Evolutionary conservation across 2,329 filamentous ascomycete genomes (phyloP).

Genomic region (Pseudophaeomoniella oleicola): DNA sequence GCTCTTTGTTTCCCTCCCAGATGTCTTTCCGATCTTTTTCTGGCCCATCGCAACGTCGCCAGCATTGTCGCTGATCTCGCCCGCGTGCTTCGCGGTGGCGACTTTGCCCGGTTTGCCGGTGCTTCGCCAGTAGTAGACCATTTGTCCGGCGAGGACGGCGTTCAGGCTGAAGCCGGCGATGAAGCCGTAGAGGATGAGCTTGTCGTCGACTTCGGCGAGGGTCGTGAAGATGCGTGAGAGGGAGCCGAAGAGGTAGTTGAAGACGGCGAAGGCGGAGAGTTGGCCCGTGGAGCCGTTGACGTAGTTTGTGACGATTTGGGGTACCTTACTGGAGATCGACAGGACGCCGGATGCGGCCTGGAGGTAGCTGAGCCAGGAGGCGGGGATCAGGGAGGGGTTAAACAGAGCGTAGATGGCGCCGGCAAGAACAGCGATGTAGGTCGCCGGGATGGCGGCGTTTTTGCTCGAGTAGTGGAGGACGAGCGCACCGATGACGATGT

Average conservation of each 20-base stretch:
- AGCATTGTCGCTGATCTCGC: slow-evolving; percentile 5
- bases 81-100: slow-evolving; percentile 11
- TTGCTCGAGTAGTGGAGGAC: slow-evolving; percentile 72
- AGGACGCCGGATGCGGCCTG: slow-evolving; percentile 75
- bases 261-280: slow-evolving; percentile 91
- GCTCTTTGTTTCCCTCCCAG: too few species aligned
- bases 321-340: slow-evolving; percentile 79
- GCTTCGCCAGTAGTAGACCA: slow-evolving; percentile 91
- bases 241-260: slow-evolving; percentile 92
- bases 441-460: slow-evolving; percentile 33
- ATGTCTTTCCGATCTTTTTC: too few species aligned
- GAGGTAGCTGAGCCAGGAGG: slow-evolving; percentile 54
- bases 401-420: slow-evolving; percentile 58
- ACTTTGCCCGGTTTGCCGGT: too few species aligned
- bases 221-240: slow-evolving; percentile 95
- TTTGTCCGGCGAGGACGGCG: slow-evolving; percentile 69
- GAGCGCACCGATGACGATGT: slow-evolving; percentile 74
- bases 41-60: background rate
- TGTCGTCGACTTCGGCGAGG: slow-evolving; percentile 91
- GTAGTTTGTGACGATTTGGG: slow-evolving; percentile 81
- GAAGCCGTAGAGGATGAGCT: slow-evolving; percentile 90
- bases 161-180: slow-evolving; percentile 86
- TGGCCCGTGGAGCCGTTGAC: slow-evolving; percentile 80
- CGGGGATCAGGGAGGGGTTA: slow-evolving; percentile 46
- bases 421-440: slow-evolving; percentile 53